A percentile compares a stretch with the other conserved stretches of the same genome.
Evolutionary conservation across 2,329 filamentous ascomycete genomes (phyloP).

Genomic region (Sarocladium strictum): DNA sequence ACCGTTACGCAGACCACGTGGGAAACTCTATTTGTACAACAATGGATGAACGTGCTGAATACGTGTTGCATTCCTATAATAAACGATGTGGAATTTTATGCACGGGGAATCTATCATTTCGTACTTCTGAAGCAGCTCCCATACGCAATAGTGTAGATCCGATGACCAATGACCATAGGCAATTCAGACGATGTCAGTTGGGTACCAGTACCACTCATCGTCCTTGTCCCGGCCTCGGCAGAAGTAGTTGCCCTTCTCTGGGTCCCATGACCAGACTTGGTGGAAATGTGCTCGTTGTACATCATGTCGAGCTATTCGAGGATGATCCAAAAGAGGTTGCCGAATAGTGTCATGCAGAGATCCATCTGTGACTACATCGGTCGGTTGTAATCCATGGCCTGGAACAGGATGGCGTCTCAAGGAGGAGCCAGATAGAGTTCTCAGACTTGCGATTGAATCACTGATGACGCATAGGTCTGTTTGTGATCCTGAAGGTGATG

Average conservation of each 20-base stretch:
- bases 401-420: neutral
- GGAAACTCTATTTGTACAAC: neutral
- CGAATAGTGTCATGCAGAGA: too few relatives aligned
- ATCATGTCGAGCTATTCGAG: too few relatives aligned
- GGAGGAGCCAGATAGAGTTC: neutral
- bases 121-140: too few relatives aligned
- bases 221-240: neutral
- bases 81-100: neutral
- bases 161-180: too few relatives aligned
- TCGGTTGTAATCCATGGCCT: too few relatives aligned
- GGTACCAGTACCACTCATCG: conserved; percentile 7
- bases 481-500: neutral
- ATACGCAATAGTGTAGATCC: too few relatives aligned
- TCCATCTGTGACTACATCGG: too few relatives aligned
- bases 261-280: neutral
- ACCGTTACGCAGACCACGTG: neutral
- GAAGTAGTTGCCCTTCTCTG: neutral
- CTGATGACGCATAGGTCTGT: neutral
- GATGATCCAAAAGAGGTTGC: too few relatives aligned
- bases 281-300: neutral
- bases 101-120: too few relatives aligned
- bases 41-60: neutral
- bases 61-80: neutral
- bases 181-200: neutral
- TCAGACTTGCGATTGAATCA: neutral